Percentiles rank a stretch among this genome's conserved stretches.
Evolutionary conservation across 2,329 filamentous ascomycete genomes (phyloP).

Genomic region (Alternaria sp.): DNA sequence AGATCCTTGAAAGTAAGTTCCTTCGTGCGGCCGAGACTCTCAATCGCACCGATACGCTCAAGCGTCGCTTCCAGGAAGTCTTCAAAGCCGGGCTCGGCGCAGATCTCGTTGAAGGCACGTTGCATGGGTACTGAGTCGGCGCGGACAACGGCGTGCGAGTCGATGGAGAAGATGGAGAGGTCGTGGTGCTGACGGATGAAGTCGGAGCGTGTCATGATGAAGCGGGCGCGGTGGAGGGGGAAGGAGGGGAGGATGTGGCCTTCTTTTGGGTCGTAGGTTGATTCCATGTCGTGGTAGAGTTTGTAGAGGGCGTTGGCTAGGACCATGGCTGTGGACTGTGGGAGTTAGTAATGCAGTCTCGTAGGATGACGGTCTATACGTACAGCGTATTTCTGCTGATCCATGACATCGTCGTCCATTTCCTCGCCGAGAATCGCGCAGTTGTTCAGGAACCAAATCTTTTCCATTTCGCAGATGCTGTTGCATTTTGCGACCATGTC

Average conservation of each 20-base stretch:
- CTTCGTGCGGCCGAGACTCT: slow-evolving; percentile 89
- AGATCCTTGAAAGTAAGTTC: slow-evolving; percentile 96
- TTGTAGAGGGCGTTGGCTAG: slow-evolving; percentile 91
- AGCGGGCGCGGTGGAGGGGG: slow-evolving; percentile 50
- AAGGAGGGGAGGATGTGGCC: slow-evolving; percentile 82
- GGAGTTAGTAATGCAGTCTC: neutral
- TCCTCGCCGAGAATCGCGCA: slow-evolving; percentile 77
- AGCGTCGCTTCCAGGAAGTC: slow-evolving; percentile 82
- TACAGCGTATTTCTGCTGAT: slow-evolving; percentile 94
- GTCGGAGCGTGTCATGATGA: slow-evolving; percentile 95
- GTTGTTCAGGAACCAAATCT: slow-evolving; percentile 78
- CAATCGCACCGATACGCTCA: slow-evolving; percentile 87
- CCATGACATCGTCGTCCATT: slow-evolving; percentile 98
- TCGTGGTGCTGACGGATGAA: slow-evolving; percentile 94
- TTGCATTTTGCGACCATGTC: slow-evolving; percentile 84
- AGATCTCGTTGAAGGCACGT: slow-evolving; percentile 86
- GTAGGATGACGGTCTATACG: slow-evolving; percentile 44
- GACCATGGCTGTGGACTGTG: slow-evolving; percentile 86
- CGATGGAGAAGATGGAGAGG: slow-evolving; percentile 94
- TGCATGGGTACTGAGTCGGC: slow-evolving; percentile 98
- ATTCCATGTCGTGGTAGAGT: slow-evolving; percentile 68
- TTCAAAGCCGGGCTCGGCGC: slow-evolving; percentile 76
- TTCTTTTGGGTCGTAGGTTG: slow-evolving; percentile 67
- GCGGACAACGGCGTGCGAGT: slow-evolving; percentile 82
- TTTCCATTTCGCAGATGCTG: slow-evolving; percentile 72